Evolutionary conservation across 2,329 filamentous ascomycete genomes (phyloP), one percentile per base, ranked within the genome.

Genomic region (Thermoascus crustaceus): DNA sequence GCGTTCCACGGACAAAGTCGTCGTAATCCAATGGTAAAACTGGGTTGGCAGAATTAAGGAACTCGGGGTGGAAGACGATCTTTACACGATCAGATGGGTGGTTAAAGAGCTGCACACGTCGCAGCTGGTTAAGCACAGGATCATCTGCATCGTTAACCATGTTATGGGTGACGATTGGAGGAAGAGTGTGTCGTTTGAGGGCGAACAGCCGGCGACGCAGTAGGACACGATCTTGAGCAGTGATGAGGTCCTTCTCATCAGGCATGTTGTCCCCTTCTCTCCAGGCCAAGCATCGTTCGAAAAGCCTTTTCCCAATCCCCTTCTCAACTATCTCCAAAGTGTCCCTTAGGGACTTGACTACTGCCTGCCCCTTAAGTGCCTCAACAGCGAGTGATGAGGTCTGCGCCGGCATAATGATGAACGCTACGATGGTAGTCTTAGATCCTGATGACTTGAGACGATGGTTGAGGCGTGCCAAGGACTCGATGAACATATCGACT

Each of bases 401-500:
- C 64, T 96, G 87, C 1, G 91, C 91, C 2, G 91, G 91, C 86
- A 98, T 94, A 60, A 98, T 96, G 63, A 98, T 84, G 59, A 98
- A 98, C 13, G 91, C 89, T 11, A 98, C 89, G 5, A 98, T 82
- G 0, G 91, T 96, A 58, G 81, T 88, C 65, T 91, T 93, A 49
- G 86, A 94, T 32, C 85, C 85, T 5, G 79, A 66, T 34, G 66
- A 66, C 74, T 96, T 96, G 55, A 98, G 77, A 24, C 83, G 78
- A 68, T 96, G 88, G 66, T 98, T 98, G 52, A 98, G 68, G 27
- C 91, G 84, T 18, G 91, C 91, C 44, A 98, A 69, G 3, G 88
- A 91, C 65, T 98, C 91, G 49, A 98, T 94, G 63, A 96, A 98
- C 91, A 98, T 96, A 63, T 98, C 91, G 7, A 95, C 89, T 55